Percentiles rank a stretch among this genome's conserved stretches.
These are phyloP conservation scores for Neurospora cerealis DNA, from an alignment of 495 filamentous ascomycete genomes.

Conservation along the genomic window DNA sequence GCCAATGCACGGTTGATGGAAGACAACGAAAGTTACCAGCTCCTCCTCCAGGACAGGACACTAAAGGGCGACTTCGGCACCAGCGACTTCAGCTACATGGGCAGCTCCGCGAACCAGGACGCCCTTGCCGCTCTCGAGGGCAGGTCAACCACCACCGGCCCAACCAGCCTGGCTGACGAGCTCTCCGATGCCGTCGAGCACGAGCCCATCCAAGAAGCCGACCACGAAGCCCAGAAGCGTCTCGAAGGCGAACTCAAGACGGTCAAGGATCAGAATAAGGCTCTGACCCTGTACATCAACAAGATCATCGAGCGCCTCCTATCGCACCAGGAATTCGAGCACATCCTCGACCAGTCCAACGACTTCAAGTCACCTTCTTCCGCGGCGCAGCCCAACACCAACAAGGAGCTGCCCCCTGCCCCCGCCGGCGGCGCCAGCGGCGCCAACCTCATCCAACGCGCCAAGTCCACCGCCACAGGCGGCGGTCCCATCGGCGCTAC, in stretches of 20 bases:
- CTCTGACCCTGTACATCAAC: slow-evolving; percentile 93
- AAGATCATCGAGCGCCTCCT: slow-evolving; percentile 92
- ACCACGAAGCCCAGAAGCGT: slow-evolving; percentile 49
- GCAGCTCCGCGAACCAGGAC: slow-evolving; percentile 41
- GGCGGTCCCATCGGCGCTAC: slow-evolving; percentile 21
- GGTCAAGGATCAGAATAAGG: slow-evolving; percentile 93
- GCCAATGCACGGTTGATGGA: slow-evolving; percentile 93
- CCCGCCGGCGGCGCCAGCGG: slow-evolving; percentile 49
- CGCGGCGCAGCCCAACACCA: slow-evolving; percentile 35
- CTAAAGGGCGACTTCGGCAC: slow-evolving; percentile 88
- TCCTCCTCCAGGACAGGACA: slow-evolving; percentile 85
- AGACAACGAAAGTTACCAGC: slow-evolving; percentile 95
- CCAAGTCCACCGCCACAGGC: slow-evolving; percentile 57
- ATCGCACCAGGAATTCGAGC: slow-evolving; percentile 88
- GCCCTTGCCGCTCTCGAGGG: slow-evolving; percentile 47
- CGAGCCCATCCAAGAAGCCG: slow-evolving; percentile 41
- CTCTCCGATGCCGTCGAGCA: slow-evolving; percentile 52
- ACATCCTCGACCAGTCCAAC: slow-evolving; percentile 71
- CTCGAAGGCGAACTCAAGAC: slow-evolving; percentile 70
- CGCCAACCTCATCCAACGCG: slow-evolving; percentile 62
- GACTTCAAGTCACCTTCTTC: slow-evolving; percentile 32
- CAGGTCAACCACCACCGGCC: slow-evolving; percentile 30
- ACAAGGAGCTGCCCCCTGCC: slow-evolving; percentile 81
- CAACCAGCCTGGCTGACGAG: slow-evolving; percentile 75
- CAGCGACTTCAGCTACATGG: slow-evolving; percentile 66